These are phyloP conservation scores for Aspergillus nanangensis DNA, from an alignment of 495 filamentous ascomycete species.

Conservation along the genomic window DNA sequence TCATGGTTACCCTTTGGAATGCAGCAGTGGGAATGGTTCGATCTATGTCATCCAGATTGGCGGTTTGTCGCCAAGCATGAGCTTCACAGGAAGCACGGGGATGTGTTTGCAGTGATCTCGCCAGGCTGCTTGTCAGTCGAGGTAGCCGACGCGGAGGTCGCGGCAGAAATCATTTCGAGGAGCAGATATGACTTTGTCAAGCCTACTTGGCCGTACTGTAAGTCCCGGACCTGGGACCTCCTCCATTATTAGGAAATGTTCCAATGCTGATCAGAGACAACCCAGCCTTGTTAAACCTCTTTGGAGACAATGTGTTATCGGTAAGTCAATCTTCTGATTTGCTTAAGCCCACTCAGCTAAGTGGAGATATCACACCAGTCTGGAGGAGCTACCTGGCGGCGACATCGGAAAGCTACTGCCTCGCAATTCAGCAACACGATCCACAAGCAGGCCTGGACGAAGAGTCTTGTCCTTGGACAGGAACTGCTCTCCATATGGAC, in stretches of 20 bases:
- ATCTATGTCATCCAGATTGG: not conserved
- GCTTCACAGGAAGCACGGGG: not conserved
- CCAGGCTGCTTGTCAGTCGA: not conserved
- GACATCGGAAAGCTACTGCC: not conserved
- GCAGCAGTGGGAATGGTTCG: not conserved
- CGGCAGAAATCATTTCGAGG: not conserved
- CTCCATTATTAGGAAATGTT: not conserved
- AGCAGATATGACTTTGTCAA: not conserved
- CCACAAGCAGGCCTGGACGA: not conserved
- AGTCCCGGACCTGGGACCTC: not conserved
- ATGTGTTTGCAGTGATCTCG: not conserved
- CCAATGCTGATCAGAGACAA: not conserved
- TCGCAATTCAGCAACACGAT: not conserved
- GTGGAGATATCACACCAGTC: not conserved
- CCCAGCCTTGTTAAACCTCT: not conserved
- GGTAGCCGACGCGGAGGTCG: not conserved
- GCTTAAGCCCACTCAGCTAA: not conserved
- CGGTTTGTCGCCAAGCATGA: not conserved
- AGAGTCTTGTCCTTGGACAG: not conserved
- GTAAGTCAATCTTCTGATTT: not conserved
- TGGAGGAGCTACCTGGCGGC: not conserved
- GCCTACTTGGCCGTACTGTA: not conserved
- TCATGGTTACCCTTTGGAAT: not conserved
- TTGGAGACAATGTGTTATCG: not conserved
- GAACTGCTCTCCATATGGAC: not conserved